These are phyloP conservation scores for Piromyces finnis DNA, from an alignment of 192 early-diverging fungal species.

Conservation along the genomic window DNA sequence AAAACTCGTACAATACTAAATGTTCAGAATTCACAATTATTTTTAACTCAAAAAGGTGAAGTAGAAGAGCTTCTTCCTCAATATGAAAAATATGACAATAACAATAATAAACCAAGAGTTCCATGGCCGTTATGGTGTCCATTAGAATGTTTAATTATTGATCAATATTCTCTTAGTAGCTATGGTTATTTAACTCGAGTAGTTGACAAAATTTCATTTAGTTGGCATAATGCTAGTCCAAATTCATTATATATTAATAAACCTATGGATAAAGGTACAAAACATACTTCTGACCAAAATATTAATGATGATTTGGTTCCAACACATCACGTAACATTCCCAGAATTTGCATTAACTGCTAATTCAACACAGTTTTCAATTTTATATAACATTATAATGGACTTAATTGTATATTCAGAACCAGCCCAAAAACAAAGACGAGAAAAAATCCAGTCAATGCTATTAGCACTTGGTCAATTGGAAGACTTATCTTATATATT, in stretches of 20 bases:
- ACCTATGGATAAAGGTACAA: slow-evolving; percentile 4
- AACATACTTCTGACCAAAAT: background rate
- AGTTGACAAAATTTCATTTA: slow-evolving; percentile 33
- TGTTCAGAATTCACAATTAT: background rate
- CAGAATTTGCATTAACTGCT: slow-evolving; percentile 13
- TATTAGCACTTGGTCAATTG: background rate
- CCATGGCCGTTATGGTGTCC: slow-evolving; percentile 54
- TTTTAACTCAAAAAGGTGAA: background rate
- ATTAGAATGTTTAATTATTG: slow-evolving; percentile 37
- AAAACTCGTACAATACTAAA: background rate
- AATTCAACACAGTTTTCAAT: background rate
- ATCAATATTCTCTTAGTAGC: slow-evolving; percentile 11
- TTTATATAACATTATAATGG: background rate
- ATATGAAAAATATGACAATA: background rate
- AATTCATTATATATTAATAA: slow-evolving; percentile 47
- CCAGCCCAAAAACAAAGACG: background rate
- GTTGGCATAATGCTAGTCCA: slow-evolving; percentile 40
- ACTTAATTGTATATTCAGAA: background rate
- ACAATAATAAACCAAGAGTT: background rate
- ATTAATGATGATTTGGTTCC: slow-evolving; percentile 26
- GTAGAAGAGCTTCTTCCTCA: background rate
- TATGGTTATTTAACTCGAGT: slow-evolving; percentile 31
- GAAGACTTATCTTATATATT: background rate
- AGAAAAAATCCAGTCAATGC: background rate
- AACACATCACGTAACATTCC: slow-evolving; percentile 49